Percentiles rank a stretch among this genome's conserved stretches.
Evolutionary conservation across 1,284 basidiomycete genomes (phyloP).

Genomic region (Sanghuangporus weigelae): DNA sequence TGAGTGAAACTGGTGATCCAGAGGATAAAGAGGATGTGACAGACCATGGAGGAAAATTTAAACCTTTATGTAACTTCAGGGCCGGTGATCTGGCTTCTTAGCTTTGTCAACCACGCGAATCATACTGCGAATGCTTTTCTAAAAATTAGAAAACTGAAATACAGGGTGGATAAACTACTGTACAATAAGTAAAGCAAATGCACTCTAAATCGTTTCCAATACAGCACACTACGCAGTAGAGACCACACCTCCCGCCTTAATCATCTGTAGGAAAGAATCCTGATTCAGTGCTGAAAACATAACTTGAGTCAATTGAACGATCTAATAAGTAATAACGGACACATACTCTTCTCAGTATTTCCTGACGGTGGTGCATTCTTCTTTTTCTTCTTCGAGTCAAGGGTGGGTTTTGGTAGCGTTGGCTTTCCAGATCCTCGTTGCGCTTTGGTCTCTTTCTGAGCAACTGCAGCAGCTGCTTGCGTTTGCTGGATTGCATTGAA

Average conservation of each 20-base stretch:
- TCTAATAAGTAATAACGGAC: neutral
- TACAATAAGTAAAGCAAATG: neutral
- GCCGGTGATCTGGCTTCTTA: conserved; percentile 21
- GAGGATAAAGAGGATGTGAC: conserved; percentile 18
- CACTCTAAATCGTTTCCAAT: neutral
- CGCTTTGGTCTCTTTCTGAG: conserved; percentile 52
- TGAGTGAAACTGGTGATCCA: conserved; percentile 3
- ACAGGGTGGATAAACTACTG: neutral
- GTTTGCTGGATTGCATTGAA: conserved; percentile 81
- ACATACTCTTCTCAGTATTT: conserved; percentile 51
- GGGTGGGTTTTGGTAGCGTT: conserved; percentile 56
- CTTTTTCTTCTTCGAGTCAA: conserved; percentile 39
- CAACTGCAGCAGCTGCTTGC: conserved; percentile 48
- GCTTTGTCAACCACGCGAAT: too few species aligned
- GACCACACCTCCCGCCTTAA: conserved; percentile 68
- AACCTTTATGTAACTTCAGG: conserved; percentile 25
- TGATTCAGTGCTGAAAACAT: conserved; percentile 52
- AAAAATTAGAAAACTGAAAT: neutral
- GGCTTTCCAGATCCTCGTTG: conserved; percentile 68
- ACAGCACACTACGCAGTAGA: conserved; percentile 33
- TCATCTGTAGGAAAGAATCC: conserved; percentile 74
- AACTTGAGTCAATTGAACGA: neutral
- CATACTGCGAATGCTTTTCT: neutral
- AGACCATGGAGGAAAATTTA: conserved; percentile 29
- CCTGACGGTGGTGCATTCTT: conserved; percentile 40